Evolutionary conservation across 371 early-diverging fungal species (phyloP).

Genomic region (Apophysomyces variabilis): DNA sequence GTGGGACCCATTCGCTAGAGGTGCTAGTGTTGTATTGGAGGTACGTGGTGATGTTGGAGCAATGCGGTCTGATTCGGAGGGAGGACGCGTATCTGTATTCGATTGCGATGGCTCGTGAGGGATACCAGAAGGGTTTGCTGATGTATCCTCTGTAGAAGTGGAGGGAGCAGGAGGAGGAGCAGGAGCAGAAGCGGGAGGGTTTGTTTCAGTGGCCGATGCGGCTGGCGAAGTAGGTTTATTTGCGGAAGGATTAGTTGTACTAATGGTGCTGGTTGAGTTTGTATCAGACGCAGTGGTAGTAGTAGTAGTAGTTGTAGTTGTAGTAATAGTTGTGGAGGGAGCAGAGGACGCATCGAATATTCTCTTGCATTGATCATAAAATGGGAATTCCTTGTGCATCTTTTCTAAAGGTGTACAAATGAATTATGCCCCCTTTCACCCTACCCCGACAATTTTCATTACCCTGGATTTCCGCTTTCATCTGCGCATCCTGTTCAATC

Average conservation of each 20-base stretch:
- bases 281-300: neutral
- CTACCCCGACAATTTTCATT: slow-evolving; percentile 9
- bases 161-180: neutral
- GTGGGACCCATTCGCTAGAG: neutral
- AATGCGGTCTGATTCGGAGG: neutral
- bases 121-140: neutral
- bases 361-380: slow-evolving; percentile 36
- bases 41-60: slow-evolving; percentile 9
- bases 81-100: neutral
- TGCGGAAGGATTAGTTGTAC: neutral
- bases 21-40: slow-evolving; percentile 1
- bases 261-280: neutral
- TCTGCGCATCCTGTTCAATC: slow-evolving; percentile 15
- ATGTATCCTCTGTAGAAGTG: neutral
- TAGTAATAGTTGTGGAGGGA: neutral
- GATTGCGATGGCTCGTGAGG: neutral
- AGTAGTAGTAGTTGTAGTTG: neutral
- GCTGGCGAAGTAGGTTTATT: neutral
- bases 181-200: neutral
- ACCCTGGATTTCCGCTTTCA: slow-evolving; percentile 11
- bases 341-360: slow-evolving; percentile 21
- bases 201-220: neutral
- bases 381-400: slow-evolving; percentile 42
- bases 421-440: slow-evolving; percentile 11
- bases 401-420: slow-evolving; percentile 24